Evolutionary conservation across 257 asterid species (phyloP).

Genomic region (Osmanthus fragrans): DNA sequence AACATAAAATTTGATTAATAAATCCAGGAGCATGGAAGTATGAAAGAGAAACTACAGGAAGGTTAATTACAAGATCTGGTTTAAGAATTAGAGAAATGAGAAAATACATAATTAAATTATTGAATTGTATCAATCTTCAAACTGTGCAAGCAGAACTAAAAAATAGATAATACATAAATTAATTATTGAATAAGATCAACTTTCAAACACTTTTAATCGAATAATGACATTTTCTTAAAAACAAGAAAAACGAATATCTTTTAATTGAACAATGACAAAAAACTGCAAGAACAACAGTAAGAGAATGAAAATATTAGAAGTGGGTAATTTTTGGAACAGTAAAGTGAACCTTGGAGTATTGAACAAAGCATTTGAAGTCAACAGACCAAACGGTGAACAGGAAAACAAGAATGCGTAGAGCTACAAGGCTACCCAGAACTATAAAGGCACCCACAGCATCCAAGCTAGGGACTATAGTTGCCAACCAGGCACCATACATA

Average conservation of each 20-base stretch:
- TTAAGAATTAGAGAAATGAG: background rate
- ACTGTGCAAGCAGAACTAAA: background rate
- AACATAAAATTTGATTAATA: constrained; percentile 6
- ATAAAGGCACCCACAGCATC: constrained; percentile 79
- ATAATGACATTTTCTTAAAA: background rate
- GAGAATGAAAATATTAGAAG: background rate
- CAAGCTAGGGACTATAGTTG: constrained; percentile 69
- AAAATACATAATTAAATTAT: background rate
- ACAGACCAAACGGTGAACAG: constrained; percentile 95
- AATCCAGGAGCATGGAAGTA: constrained; percentile 11
- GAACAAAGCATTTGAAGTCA: constrained; percentile 79
- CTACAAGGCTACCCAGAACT: constrained; percentile 63
- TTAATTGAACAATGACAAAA: background rate
- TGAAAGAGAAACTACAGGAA: background rate
- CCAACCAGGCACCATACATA: constrained; percentile 71
- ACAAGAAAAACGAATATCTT: background rate
- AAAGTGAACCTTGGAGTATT: constrained; percentile 69
- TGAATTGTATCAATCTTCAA: background rate
- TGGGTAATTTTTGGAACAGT: background rate
- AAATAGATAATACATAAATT: background rate
- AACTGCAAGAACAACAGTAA: constrained; percentile 10
- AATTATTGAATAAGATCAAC: background rate
- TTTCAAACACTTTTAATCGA: background rate
- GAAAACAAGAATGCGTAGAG: constrained; percentile 66
- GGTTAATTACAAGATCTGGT: background rate